These are phyloP conservation scores for Ogataea parapolymorpha DNA, from an alignment of 805 yeast genomes.

Conservation along the genomic window DNA sequence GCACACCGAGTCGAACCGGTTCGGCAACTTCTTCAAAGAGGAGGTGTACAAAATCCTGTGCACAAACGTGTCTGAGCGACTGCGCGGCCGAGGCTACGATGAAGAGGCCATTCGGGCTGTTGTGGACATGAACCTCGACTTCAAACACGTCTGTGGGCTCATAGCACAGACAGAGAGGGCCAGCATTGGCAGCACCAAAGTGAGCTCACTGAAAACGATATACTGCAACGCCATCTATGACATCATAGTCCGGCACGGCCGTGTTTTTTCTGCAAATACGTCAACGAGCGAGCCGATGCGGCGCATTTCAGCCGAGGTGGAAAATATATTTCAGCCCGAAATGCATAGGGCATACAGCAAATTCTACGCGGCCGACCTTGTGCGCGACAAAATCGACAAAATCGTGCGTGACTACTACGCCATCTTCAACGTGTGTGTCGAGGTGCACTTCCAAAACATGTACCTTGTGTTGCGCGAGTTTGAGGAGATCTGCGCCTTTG, in stretches of 20 bases:
- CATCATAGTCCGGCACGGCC: slow-evolving; percentile 9
- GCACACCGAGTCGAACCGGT: slow-evolving; percentile 12
- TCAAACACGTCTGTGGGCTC: slow-evolving; percentile 14
- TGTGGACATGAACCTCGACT: slow-evolving; percentile 18
- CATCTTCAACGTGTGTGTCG: slow-evolving; percentile 17
- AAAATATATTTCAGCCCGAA: slow-evolving; percentile 4
- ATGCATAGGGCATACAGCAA: slow-evolving; percentile 9
- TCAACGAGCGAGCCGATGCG: slow-evolving; percentile 1
- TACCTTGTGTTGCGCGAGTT: slow-evolving; percentile 9
- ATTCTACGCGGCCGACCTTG: slow-evolving; percentile 14
- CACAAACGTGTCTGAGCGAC: slow-evolving; percentile 5
- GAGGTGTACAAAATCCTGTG: slow-evolving; percentile 16
- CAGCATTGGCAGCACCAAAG: slow-evolving; percentile 16
- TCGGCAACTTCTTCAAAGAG: slow-evolving; percentile 15
- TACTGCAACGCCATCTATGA: slow-evolving; percentile 15
- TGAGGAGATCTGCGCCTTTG: slow-evolving; percentile 13
- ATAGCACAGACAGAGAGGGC: slow-evolving; percentile 20
- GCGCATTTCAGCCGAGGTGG: slow-evolving; percentile 1
- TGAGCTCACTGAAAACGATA: slow-evolving; percentile 18
- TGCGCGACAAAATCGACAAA: slow-evolving; percentile 7
- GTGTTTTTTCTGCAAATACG: background rate
- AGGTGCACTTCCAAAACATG: slow-evolving; percentile 13
- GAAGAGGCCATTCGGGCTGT: slow-evolving; percentile 5
- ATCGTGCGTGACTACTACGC: slow-evolving; percentile 15
- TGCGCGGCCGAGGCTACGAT: slow-evolving; percentile 2